A percentile compares a stretch with the other conserved stretches of the same genome.
phyloP scores from a whole-genome alignment of 331 rosid genomes.

The Prunus yedoensis region DNA sequence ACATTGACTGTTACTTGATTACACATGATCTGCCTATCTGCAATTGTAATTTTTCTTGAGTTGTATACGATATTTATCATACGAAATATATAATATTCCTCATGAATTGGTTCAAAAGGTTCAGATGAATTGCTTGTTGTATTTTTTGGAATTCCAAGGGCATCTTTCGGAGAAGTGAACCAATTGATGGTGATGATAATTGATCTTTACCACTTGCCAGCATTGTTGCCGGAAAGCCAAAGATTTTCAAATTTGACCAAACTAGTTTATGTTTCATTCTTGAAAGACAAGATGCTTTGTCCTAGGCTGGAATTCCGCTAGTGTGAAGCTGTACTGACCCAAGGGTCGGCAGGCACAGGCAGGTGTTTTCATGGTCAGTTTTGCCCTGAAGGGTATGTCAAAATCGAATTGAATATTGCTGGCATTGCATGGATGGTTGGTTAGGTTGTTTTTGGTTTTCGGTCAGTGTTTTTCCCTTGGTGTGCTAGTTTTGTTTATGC shows the following conservation, averaged over 20 bases:
- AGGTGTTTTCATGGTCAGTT: too few relatives aligned
- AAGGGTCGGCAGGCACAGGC: too few relatives aligned
- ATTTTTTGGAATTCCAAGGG: background rate
- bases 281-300: background rate
- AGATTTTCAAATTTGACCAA: background rate
- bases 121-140: background rate
- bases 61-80: conserved; percentile 32
- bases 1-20: conserved; percentile 48
- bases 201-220: background rate
- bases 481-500: background rate
- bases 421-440: background rate
- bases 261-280: background rate
- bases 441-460: background rate
- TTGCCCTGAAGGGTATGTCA: background rate
- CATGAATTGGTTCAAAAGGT: conserved; percentile 26
- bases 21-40: conserved; percentile 32
- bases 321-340: background rate
- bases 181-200: background rate
- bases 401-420: background rate
- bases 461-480: background rate
- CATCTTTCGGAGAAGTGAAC: background rate
- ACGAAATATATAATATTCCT: conserved; percentile 36
- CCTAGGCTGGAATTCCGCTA: background rate
- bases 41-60: conserved; percentile 54
- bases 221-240: background rate